Evolutionary conservation across 768 basidiomycete species (phyloP).

Genomic region (Collybia sp.): DNA sequence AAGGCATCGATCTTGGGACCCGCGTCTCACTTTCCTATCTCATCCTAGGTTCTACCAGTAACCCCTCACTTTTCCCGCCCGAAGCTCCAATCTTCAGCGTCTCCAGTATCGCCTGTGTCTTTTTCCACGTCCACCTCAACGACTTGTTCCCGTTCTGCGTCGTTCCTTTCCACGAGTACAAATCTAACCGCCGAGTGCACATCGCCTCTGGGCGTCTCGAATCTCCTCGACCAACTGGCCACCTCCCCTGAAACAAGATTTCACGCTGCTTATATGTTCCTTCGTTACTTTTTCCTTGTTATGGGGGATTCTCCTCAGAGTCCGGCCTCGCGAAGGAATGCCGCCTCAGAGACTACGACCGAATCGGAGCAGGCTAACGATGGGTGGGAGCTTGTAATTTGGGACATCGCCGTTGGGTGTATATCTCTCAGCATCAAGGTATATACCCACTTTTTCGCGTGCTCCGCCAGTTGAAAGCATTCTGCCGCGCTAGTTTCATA

Average conservation of each 20-base stretch:
- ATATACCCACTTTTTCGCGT: background rate
- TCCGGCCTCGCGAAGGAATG: conserved; percentile 2
- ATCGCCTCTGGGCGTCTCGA: conserved; percentile 7
- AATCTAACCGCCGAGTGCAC: conserved; percentile 1
- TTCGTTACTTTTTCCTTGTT: conserved; percentile 47
- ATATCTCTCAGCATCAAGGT: conserved; percentile 63
- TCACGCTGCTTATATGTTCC: conserved; percentile 58
- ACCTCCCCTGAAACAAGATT: conserved; percentile 57
- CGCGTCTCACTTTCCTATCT: background rate
- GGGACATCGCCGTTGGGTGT: conserved; percentile 58
- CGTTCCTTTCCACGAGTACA: background rate
- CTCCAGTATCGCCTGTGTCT: background rate
- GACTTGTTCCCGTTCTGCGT: background rate
- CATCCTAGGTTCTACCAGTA: background rate
- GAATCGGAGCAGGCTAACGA: conserved; percentile 8
- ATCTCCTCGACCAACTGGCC: conserved; percentile 50
- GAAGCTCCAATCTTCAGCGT: background rate
- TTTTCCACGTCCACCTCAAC: background rate
- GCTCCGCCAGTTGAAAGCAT: background rate
- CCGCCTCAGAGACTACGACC: conserved; percentile 2
- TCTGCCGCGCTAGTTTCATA: conserved; percentile 44
- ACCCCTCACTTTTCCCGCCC: conserved; percentile 1
- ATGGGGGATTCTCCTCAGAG: conserved; percentile 9
- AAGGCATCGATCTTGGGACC: background rate
- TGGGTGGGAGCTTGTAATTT: conserved; percentile 33